These are phyloP conservation scores for Mucor indicus DNA, from an alignment of 371 early-diverging fungal species.

Conservation along the genomic window DNA sequence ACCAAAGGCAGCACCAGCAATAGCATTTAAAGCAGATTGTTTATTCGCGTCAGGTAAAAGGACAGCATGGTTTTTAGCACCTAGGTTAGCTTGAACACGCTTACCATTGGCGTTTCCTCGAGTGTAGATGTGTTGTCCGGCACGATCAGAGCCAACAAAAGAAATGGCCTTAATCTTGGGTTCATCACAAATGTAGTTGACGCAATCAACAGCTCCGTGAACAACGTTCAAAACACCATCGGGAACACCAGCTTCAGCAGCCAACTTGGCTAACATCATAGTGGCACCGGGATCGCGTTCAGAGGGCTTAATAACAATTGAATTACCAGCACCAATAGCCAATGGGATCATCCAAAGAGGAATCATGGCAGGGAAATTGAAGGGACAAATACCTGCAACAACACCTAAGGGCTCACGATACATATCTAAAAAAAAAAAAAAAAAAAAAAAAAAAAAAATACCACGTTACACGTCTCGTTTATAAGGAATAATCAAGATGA, in stretches of 20 bases:
- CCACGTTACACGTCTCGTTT: too few relatives aligned
- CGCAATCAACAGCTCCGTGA: slow-evolving; percentile 87
- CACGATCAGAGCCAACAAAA: slow-evolving; percentile 92
- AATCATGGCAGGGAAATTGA: slow-evolving; percentile 98
- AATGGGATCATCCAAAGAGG: slow-evolving; percentile 97
- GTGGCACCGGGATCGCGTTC: slow-evolving; percentile 96
- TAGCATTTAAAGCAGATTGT: slow-evolving; percentile 87
- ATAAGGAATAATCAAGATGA: neutral
- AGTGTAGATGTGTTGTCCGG: slow-evolving; percentile 81
- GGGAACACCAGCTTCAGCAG: slow-evolving; percentile 91
- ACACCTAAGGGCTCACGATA: slow-evolving; percentile 95
- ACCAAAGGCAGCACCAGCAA: slow-evolving; percentile 95
- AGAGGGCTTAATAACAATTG: slow-evolving; percentile 58
- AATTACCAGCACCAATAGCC: slow-evolving; percentile 29
- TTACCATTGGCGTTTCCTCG: slow-evolving; percentile 91
- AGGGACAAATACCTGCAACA: slow-evolving; percentile 93
- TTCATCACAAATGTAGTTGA: slow-evolving; percentile 90
- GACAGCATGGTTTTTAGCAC: slow-evolving; percentile 98
- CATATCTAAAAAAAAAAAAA: slow-evolving; percentile 50
- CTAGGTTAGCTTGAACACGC: slow-evolving; percentile 95
- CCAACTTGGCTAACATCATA: slow-evolving; percentile 90
- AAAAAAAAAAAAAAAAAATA: neutral
- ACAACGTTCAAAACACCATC: slow-evolving; percentile 93
- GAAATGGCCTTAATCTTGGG: slow-evolving; percentile 89
- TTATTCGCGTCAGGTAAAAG: slow-evolving; percentile 89